These are phyloP conservation scores for Calonectria pteridis DNA, from an alignment of 2,329 filamentous ascomycete species.

Conservation along the genomic window DNA sequence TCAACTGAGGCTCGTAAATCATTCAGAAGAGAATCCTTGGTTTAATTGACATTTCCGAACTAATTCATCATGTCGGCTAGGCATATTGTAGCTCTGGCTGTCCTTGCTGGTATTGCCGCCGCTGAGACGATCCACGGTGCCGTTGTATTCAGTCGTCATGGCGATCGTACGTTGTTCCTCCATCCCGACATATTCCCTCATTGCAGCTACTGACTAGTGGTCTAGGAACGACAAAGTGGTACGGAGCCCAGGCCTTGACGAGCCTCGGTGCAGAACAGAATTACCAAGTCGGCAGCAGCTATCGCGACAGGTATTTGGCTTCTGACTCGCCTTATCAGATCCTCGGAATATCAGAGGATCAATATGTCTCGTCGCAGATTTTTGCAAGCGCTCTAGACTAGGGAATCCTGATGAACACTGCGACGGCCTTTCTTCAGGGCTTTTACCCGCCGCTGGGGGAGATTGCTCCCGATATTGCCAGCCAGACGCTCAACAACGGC, in stretches of 20 bases:
- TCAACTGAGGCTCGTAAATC: background rate
- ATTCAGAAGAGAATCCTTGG: background rate
- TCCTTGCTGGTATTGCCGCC: constrained; percentile 9
- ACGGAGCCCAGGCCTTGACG: constrained; percentile 49
- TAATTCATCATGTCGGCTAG: background rate
- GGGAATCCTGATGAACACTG: constrained; percentile 50
- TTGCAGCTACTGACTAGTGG: background rate
- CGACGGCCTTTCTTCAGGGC: constrained; percentile 52
- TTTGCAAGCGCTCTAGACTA: constrained; percentile 50
- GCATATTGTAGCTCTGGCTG: background rate
- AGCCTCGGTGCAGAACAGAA: constrained; percentile 50
- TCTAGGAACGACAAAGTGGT: constrained; percentile 52
- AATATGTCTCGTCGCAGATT: constrained; percentile 48
- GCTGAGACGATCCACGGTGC: constrained; percentile 51
- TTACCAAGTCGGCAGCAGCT: constrained; percentile 44
- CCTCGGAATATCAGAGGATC: constrained; percentile 49
- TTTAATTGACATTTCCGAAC: background rate
- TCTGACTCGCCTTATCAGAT: constrained; percentile 46
- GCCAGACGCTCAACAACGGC: constrained; percentile 48
- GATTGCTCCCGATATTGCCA: constrained; percentile 43
- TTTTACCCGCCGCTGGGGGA: constrained; percentile 50
- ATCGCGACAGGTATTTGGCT: constrained; percentile 40
- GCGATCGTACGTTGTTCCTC: constrained; percentile 46
- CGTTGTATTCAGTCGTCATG: constrained; percentile 51
- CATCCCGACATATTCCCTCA: background rate